These are phyloP conservation scores for Pythium biforme DNA, from an alignment of 352 stramenopile species.

Conservation along the genomic window DNA sequence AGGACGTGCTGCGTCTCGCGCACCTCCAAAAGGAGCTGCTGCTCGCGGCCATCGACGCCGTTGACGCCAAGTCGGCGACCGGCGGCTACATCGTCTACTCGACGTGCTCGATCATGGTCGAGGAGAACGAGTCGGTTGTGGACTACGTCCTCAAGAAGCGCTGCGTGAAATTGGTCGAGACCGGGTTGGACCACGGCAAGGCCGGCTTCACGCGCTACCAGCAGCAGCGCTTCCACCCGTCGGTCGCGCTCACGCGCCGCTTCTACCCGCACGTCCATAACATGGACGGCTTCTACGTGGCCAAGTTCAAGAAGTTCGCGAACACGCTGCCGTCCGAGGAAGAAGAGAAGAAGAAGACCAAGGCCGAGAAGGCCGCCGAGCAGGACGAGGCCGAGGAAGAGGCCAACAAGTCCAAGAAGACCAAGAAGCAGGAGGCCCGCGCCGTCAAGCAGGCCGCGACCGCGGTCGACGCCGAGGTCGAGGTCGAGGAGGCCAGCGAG, in stretches of 20 bases:
- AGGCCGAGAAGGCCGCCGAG: constrained; percentile 54
- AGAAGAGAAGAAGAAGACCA: constrained; percentile 75
- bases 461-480: constrained; percentile 70
- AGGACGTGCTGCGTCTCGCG: constrained; percentile 88
- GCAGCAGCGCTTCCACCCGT: constrained; percentile 98
- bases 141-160: constrained; percentile 98
- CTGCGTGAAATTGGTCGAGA: constrained; percentile 98
- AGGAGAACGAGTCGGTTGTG: constrained; percentile 97
- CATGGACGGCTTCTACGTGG: constrained; percentile 99
- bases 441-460: constrained; percentile 67
- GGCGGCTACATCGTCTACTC: constrained; percentile 99
- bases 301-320: constrained; percentile 99
- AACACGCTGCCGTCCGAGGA: constrained; percentile 87
- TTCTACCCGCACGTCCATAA: constrained; percentile 99
- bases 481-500: constrained; percentile 52
- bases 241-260: constrained; percentile 91
- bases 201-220: constrained; percentile 93
- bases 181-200: constrained; percentile 96
- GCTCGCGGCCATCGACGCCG: constrained; percentile 97
- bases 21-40: constrained; percentile 99
- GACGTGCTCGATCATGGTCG: constrained; percentile 95
- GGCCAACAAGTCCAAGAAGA: constrained; percentile 76
- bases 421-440: constrained; percentile 74
- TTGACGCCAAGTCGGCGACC: constrained; percentile 95
- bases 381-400: constrained; percentile 70